Evolutionary conservation across 352 stramenopile species (phyloP), one percentile per base, ranked within the genome.

Genomic region (Peronospora destructor): DNA sequence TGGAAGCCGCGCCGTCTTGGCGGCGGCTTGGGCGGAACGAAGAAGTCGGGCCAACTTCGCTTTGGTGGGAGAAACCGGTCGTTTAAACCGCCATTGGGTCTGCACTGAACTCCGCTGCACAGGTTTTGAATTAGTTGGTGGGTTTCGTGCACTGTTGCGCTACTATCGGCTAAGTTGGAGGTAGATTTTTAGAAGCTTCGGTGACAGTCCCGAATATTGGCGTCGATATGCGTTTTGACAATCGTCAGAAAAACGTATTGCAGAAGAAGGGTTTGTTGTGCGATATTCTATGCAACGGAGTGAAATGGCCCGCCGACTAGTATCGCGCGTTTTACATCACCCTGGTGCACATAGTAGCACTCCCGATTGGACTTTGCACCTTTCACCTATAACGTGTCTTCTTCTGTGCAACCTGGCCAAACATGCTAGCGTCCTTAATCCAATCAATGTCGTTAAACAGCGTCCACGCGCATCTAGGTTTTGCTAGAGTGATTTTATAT

Each of bases 201-300:
- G n/a, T n/a, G n/a, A n/a, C n/a, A n/a, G n/a, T n/a, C n/a, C n/a
- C n/a, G n/a, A n/a, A n/a, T n/a, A n/a, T n/a, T n/a, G n/a, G n/a
- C n/a, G n/a, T n/a, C n/a, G 41, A 49, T 13, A 68, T 49, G 12
- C 56, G 38, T 23, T 64, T 43, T 4, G 40, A 16, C 8, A 21
- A 36, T 68, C n/a, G 49, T 28, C 34, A 49, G 28, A 40, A n/a
- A n/a, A n/a, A n/a, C n/a, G n/a, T 48, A 11, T 53, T 67, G 49
- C 48, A 68, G 11, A 38, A 61, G 14, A 64, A 34, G 1, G 45
- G 28, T 53, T 11, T 45, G 37, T 30, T 64, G 48, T 3, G 45
- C 3, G 41, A 82, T 82, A 37, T 83, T 70, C n/a, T 37, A 86
- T 38, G 53, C 53, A 33, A 86, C 68, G 16, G 51, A 53, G 12